phyloP scores from a whole-genome alignment of 805 yeast species.

The Helenozyma baotianmanensis region DNA sequence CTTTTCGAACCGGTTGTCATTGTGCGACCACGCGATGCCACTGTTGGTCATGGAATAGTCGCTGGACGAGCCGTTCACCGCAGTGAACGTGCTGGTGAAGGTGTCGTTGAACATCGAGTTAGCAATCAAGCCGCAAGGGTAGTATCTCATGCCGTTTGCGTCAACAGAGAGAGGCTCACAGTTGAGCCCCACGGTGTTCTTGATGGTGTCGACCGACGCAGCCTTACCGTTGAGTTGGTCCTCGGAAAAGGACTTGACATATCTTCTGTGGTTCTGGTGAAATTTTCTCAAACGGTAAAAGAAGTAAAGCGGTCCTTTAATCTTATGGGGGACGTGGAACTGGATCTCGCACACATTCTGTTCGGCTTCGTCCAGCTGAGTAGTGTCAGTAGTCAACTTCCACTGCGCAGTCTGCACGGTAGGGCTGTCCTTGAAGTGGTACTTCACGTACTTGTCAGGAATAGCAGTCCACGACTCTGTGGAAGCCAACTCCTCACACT shows the following conservation, averaged over 20 bases:
- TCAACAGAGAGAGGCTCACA: constrained; percentile 39
- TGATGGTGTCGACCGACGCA: constrained; percentile 30
- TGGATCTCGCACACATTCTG: constrained; percentile 43
- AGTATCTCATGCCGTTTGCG: constrained; percentile 46
- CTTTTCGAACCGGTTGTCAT: constrained; percentile 36
- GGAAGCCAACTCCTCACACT: constrained; percentile 35
- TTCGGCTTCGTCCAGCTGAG: constrained; percentile 46
- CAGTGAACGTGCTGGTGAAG: constrained; percentile 29
- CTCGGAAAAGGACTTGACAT: constrained; percentile 40
- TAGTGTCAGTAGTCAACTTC: constrained; percentile 34
- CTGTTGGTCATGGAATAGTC: constrained; percentile 33
- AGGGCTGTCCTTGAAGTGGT: constrained; percentile 27
- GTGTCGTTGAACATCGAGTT: constrained; percentile 79
- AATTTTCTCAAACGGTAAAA: constrained; percentile 39
- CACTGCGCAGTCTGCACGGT: constrained; percentile 26
- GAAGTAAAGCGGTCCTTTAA: constrained; percentile 38
- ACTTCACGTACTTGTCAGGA: constrained; percentile 36
- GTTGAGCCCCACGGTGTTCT: constrained; percentile 41
- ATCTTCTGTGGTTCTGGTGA: constrained; percentile 42
- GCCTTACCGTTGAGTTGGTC: constrained; percentile 40
- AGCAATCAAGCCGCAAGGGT: constrained; percentile 85
- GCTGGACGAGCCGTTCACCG: constrained; percentile 32
- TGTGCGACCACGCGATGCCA: constrained; percentile 40
- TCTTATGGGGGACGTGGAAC: constrained; percentile 29
- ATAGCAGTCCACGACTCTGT: constrained; percentile 28